These are phyloP conservation scores for Phytophthora sansomeana DNA, from an alignment of 352 stramenopile genomes.

Conservation along the genomic window DNA sequence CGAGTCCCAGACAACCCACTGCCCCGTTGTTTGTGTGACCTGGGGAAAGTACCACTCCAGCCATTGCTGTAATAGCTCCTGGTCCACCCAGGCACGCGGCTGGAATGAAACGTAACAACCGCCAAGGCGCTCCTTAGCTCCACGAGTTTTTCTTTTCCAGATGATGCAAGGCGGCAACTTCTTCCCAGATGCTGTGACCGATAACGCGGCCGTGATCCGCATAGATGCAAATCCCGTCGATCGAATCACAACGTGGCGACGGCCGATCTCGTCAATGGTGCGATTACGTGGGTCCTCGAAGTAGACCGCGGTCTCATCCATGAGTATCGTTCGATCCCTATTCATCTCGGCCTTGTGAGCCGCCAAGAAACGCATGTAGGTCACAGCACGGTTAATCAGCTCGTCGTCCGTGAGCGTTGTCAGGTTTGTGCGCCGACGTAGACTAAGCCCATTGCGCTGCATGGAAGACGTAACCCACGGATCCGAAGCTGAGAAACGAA, in stretches of 20 bases:
- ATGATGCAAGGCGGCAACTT: conserved; percentile 6
- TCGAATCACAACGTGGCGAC: conserved; percentile 24
- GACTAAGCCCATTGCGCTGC: conserved; percentile 20
- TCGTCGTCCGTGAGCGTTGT: conserved; percentile 25
- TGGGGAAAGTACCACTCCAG: neutral
- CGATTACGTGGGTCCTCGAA: conserved; percentile 28
- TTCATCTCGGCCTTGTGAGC: conserved; percentile 15
- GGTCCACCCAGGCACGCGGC: conserved; percentile 15
- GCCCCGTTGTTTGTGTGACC: neutral
- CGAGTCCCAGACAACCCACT: neutral
- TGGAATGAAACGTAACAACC: conserved; percentile 7
- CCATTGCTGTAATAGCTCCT: conserved; percentile 3
- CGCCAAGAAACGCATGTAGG: conserved; percentile 6
- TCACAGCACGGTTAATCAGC: conserved; percentile 19
- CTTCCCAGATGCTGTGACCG: conserved; percentile 7
- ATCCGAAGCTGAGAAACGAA: conserved; percentile 30
- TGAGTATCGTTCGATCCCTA: conserved; percentile 19
- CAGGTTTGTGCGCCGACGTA: conserved; percentile 28
- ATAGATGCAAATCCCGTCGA: conserved; percentile 38
- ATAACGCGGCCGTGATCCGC: conserved; percentile 26
- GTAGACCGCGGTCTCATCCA: conserved; percentile 38
- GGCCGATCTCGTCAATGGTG: conserved; percentile 25
- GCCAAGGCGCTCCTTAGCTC: neutral
- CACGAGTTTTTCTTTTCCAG: conserved; percentile 6
- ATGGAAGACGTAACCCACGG: conserved; percentile 36